Evolutionary conservation across 1,284 basidiomycete species (phyloP).

Genomic region (Boletellus deceptivus): DNA sequence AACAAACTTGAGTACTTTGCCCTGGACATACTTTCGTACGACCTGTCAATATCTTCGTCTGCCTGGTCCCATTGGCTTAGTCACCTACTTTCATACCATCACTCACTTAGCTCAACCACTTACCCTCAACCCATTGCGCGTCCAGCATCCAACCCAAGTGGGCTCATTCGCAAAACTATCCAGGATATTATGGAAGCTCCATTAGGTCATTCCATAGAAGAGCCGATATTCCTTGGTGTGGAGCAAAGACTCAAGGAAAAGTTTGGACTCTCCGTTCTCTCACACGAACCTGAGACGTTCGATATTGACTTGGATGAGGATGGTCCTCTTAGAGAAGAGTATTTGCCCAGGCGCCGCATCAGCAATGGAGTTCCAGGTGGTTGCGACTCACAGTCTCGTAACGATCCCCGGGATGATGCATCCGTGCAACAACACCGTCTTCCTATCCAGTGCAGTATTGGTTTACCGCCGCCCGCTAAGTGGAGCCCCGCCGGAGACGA

Average conservation of each 20-base stretch:
- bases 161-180: conserved; percentile 64
- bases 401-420: conserved; percentile 1
- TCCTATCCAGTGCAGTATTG: conserved; percentile 32
- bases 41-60: conserved; percentile 60
- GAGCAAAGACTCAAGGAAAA: conserved; percentile 59
- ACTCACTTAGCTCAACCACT: conserved; percentile 53
- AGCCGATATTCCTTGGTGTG: conserved; percentile 68
- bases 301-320: conserved; percentile 80
- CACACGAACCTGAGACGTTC: conserved; percentile 43
- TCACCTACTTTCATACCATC: conserved; percentile 61
- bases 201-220: conserved; percentile 37
- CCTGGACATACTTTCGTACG: conserved; percentile 64
- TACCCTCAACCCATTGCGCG: conserved; percentile 76
- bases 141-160: conserved; percentile 65
- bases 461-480: conserved; percentile 69
- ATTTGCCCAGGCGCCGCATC: conserved; percentile 65
- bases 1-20: conserved; percentile 70
- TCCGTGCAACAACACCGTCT: conserved; percentile 19
- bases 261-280: conserved; percentile 41
- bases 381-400: conserved; percentile 1
- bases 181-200: conserved; percentile 62
- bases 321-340: conserved; percentile 75
- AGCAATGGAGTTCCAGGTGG: conserved; percentile 15
- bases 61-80: conserved; percentile 71
- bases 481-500: conserved; percentile 79